Evolutionary conservation across 2,329 filamentous ascomycete genomes (phyloP).

Genomic region (Blastomyces silverae): DNA sequence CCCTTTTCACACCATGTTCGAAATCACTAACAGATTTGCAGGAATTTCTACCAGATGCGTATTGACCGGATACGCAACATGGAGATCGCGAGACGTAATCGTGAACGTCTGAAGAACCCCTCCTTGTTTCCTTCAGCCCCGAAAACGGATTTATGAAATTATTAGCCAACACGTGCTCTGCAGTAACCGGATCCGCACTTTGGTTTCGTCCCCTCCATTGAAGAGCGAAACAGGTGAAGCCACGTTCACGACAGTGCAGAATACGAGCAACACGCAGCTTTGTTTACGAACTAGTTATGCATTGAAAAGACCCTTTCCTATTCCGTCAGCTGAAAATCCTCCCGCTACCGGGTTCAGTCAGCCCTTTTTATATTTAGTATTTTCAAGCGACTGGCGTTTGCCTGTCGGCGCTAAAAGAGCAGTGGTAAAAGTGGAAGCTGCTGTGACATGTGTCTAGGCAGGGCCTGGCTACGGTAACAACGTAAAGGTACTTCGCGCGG

Average conservation of each 20-base stretch:
- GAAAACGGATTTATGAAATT: conserved; percentile 44
- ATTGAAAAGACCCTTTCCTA: neutral
- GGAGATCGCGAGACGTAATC: conserved; percentile 73
- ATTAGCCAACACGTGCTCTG: neutral
- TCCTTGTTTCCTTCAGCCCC: conserved; percentile 81
- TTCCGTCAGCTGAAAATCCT: neutral
- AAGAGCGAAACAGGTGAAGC: neutral
- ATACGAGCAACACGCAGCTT: conserved; percentile 2
- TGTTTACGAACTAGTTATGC: neutral
- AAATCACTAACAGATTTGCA: conserved; percentile 32
- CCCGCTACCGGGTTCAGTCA: neutral
- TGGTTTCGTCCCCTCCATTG: too few species aligned
- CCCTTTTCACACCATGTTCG: neutral
- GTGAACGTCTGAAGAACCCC: conserved; percentile 71
- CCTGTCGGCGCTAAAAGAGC: neutral
- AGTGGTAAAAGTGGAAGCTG: neutral
- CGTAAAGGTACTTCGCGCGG: neutral
- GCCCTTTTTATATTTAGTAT: conserved; percentile 1
- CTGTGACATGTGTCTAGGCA: neutral
- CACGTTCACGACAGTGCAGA: conserved; percentile 1
- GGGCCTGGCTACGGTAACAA: neutral
- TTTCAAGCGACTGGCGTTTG: conserved; percentile 6
- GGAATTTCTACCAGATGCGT: conserved; percentile 79
- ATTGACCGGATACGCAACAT: conserved; percentile 68
- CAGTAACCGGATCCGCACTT: neutral